Evolutionary conservation across 1,284 basidiomycete genomes (phyloP).

Genomic region (Ceratobasidium papillatum): DNA sequence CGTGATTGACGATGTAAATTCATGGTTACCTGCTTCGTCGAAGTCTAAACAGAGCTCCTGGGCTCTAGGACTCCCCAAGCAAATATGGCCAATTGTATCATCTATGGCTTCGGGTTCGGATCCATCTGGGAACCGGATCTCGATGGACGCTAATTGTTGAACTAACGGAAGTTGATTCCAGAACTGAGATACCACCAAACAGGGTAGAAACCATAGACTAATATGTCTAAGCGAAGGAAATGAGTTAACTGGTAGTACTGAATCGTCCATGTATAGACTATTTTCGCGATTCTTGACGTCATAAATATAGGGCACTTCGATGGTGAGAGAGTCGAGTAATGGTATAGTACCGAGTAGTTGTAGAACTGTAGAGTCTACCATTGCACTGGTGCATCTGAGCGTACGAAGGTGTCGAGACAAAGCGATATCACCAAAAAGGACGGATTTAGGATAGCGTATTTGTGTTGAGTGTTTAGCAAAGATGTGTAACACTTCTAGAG

Average conservation of each 20-base stretch:
- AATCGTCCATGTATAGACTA: background rate
- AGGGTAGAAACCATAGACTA: background rate
- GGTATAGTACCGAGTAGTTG: background rate
- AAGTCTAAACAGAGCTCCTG: background rate
- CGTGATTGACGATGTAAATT: background rate
- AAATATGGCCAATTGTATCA: background rate
- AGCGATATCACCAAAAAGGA: background rate
- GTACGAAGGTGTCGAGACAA: background rate
- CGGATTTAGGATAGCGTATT: background rate
- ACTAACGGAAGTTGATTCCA: background rate
- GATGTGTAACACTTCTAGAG: background rate
- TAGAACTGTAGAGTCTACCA: background rate
- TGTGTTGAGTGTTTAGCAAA: background rate
- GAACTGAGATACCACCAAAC: background rate
- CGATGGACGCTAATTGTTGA: background rate
- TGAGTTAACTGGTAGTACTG: background rate
- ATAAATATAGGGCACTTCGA: background rate
- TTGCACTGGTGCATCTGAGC: background rate
- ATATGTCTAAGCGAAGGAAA: constrained; percentile 6
- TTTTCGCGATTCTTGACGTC: background rate
- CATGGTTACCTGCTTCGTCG: background rate
- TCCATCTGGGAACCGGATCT: background rate
- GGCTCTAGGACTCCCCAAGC: background rate
- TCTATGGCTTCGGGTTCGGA: background rate
- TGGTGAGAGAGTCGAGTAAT: background rate